Base-by-base conservation (phyloP, 371 early-diverging fungal genomes). In the Rhizopus microsporus region DNA sequence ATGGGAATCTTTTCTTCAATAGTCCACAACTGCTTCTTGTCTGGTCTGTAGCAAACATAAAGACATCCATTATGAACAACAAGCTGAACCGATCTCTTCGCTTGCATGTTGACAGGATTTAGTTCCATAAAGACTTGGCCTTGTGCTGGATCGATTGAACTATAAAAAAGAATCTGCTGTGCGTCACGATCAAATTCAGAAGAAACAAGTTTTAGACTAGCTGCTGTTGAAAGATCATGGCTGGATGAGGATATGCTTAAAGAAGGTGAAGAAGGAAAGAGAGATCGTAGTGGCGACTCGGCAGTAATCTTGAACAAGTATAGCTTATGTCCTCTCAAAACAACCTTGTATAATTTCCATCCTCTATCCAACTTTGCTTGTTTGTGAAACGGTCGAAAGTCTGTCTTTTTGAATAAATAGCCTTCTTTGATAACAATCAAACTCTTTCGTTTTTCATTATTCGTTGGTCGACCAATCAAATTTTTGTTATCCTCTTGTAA, bases 301-400 rank as follows among this genome's bases (percentile, higher is more conserved):
- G 88, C 71, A 7, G 84, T 79, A n/a, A 88, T 78, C 61, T 89
- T 89, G 68, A 89, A 92, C 49, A 91, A 85, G 57, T 88, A 90
- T 3, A 92, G 67, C 63, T 92, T 92, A 54, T 90, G 88, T n/a
- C 91, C 92, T 68, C 86, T 82, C 15, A 92, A 64, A 7, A 83
- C 75, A 4, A 90, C 90, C 16, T 80, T 81, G 65, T 92, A 92
- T 4, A 88, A 80, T 69, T 88, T 90, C 92, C 92, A 92, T 29
- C 90, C 85, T 48, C 89, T 84, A n/a, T 86, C 86, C 10, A 80
- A 60, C 34, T 74, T 69, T 29, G 66, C 66, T 38, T 75, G 65
- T 32, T 71, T 72, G 60, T 80, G 77, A 42, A 82, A 82, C 10
- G 81, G 72, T 43, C 77, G 72, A 37, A 81, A 72, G 59, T 88